Percentiles rank a stretch among this genome's conserved stretches.
Evolutionary conservation across 257 asterid species (phyloP).

Genomic region (Penstemon newberryi): DNA sequence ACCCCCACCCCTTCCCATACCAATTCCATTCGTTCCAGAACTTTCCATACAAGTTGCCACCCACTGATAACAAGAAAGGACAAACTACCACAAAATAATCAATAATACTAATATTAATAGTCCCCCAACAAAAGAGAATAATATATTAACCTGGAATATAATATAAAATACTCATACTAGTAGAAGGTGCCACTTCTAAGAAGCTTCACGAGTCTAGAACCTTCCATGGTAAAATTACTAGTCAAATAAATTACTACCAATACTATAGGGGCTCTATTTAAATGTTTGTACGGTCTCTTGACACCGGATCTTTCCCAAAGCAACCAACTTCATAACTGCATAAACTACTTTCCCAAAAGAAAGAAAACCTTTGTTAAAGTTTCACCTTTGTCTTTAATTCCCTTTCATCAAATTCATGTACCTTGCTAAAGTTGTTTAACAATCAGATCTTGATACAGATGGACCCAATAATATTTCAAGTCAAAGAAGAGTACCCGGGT

Average conservation of each 20-base stretch:
- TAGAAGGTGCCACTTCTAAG: constrained; percentile 27
- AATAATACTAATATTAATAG: not conserved
- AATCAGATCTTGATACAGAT: constrained; percentile 20
- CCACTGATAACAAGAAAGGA: constrained; percentile 14
- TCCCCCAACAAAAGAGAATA: not conserved
- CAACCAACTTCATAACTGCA: constrained; percentile 30
- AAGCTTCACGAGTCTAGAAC: constrained; percentile 48
- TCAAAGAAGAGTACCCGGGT: constrained; percentile 55
- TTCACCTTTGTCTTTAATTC: not conserved
- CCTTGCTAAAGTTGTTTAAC: constrained; percentile 5
- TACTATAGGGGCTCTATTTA: not conserved
- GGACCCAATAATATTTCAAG: constrained; percentile 31
- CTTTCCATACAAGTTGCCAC: constrained; percentile 32
- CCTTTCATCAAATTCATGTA: constrained; percentile 14
- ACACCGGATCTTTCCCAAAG: not conserved
- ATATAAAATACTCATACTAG: not conserved
- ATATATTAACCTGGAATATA: not conserved
- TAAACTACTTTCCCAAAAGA: constrained; percentile 36
- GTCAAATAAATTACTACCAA: not conserved
- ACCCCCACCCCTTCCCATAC: too few species aligned
- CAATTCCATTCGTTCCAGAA: constrained; percentile 35
- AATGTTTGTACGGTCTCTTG: not conserved
- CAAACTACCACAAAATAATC: not conserved
- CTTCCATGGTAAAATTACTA: constrained; percentile 33
- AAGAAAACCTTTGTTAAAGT: constrained; percentile 23